Base-by-base conservation (phyloP, 2,329 filamentous ascomycete species). In the Penicillium sp. region DNA sequence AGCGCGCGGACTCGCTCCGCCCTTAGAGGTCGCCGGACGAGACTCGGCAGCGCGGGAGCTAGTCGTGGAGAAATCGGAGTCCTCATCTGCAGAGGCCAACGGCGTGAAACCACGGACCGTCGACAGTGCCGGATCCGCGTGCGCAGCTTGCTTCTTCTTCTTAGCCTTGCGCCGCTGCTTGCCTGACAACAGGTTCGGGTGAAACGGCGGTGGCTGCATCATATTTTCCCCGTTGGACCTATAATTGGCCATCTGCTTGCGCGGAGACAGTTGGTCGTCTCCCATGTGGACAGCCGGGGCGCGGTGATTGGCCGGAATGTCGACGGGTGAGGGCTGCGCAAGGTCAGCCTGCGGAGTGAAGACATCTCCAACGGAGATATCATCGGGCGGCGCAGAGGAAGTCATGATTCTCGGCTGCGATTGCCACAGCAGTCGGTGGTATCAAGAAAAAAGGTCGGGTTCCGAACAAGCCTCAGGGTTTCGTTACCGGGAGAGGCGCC, bases 1-100 rank as follows among this genome's bases (percentile, higher is more conserved):
- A 38, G 84, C 74, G 26, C 79, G 77, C n/a, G 82, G 81, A 63
- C 82, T 85, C 65, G 78, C 81, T 8, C 68, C 67, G n/a, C 62
- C 63, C n/a, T 61, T 22, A 3, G 66, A 53, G 30, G 65, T 67
- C 17, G 63, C 53, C 12, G 65, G 66, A 3, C 65, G 65, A 28
- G 68, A 69, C 10, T 64, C 58, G 3, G 61, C 38, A 26, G 60
- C 59, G 30, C 67, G 67, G 12, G 68, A 80, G 53, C 74, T 77
- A 19, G 74, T 69, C 24, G 72, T 68, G 22, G 81, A 82, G 44
- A 76, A 73, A 65, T 82, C 81, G 19, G 80, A 81, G 51, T 81
- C 80, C 61, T 82, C 80, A 38, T 82, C 79, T 8, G 75, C 79
- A 40, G 80, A 82, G 15, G 76, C 76, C 37, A 75, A 66, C 7